These are phyloP conservation scores for Paecilomyces fulvus DNA, from an alignment of 2,329 filamentous ascomycete genomes.

Conservation along the genomic window DNA sequence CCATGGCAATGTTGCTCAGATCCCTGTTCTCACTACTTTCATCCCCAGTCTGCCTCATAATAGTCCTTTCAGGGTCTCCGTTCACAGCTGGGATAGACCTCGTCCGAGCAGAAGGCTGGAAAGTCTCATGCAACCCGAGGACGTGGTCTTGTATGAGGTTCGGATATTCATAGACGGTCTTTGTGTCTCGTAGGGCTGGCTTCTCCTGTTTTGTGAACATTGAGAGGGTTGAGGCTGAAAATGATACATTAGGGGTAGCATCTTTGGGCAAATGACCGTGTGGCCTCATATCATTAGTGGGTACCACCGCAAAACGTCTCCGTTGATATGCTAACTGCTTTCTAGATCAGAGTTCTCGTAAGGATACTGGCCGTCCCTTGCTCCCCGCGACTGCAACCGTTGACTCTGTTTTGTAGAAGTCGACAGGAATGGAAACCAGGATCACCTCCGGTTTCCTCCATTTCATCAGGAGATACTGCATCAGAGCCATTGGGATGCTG, in stretches of 20 bases:
- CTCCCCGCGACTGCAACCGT: slow-evolving; percentile 23
- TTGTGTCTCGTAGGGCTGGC: slow-evolving; percentile 46
- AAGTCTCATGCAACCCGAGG: slow-evolving; percentile 47
- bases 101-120: slow-evolving; percentile 50
- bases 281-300: slow-evolving; percentile 49
- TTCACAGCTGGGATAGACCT: slow-evolving; percentile 64
- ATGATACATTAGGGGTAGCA: slow-evolving; percentile 40
- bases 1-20: slow-evolving; percentile 23
- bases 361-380: slow-evolving; percentile 20
- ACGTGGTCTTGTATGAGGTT: slow-evolving; percentile 55
- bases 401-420: slow-evolving; percentile 20
- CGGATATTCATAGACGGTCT: slow-evolving; percentile 61
- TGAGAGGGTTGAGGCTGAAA: neutral
- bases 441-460: slow-evolving; percentile 60
- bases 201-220: neutral
- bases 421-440: slow-evolving; percentile 50
- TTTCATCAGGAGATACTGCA: slow-evolving; percentile 63
- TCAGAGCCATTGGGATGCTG: slow-evolving; percentile 63
- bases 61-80: slow-evolving; percentile 59
- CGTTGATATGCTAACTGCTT: slow-evolving; percentile 3
- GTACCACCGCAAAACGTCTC: slow-evolving; percentile 10
- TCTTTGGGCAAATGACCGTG: slow-evolving; percentile 43
- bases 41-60: slow-evolving; percentile 55
- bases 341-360: slow-evolving; percentile 29
- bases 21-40: slow-evolving; percentile 65